Evolutionary conservation across 148 eudicot genomes (phyloP).

Genomic region (Tetragonia tetragonoides): DNA sequence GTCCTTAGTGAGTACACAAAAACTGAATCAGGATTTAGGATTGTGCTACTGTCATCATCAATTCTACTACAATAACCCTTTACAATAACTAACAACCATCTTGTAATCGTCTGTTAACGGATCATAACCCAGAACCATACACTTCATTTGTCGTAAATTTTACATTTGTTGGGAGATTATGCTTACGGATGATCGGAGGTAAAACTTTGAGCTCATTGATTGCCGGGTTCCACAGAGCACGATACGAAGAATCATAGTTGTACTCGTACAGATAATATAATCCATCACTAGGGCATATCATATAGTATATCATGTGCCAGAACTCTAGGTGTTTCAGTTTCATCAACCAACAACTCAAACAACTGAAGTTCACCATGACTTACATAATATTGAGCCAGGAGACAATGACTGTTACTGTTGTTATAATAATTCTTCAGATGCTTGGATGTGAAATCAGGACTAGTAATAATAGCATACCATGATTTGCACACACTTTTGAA

Average conservation of each 20-base stretch:
- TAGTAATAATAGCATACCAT: not conserved
- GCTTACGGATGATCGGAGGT: not conserved
- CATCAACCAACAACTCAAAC: not conserved
- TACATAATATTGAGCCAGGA: not conserved
- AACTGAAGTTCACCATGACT: not conserved
- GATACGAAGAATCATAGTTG: not conserved
- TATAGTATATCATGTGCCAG: not conserved
- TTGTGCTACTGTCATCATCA: not conserved
- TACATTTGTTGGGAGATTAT: not conserved
- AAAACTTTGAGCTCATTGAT: not conserved
- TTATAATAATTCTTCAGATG: not conserved
- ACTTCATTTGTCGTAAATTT: not conserved
- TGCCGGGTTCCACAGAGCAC: slow-evolving; percentile 12
- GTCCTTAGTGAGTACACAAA: too few relatives aligned
- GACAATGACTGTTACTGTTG: not conserved
- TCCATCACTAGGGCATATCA: slow-evolving; percentile 3
- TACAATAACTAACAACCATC: slow-evolving; percentile 15
- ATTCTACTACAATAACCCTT: not conserved
- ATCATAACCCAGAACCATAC: slow-evolving; percentile 17
- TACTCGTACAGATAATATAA: slow-evolving; percentile 5
- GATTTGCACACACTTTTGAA: slow-evolving; percentile 8
- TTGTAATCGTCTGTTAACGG: slow-evolving; percentile 6
- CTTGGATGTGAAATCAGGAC: not conserved
- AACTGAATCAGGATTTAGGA: too few relatives aligned
- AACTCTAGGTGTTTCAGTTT: not conserved